Evolutionary conservation across 2,329 filamentous ascomycete species (phyloP).

Genomic region (Penicillium corylophilum): DNA sequence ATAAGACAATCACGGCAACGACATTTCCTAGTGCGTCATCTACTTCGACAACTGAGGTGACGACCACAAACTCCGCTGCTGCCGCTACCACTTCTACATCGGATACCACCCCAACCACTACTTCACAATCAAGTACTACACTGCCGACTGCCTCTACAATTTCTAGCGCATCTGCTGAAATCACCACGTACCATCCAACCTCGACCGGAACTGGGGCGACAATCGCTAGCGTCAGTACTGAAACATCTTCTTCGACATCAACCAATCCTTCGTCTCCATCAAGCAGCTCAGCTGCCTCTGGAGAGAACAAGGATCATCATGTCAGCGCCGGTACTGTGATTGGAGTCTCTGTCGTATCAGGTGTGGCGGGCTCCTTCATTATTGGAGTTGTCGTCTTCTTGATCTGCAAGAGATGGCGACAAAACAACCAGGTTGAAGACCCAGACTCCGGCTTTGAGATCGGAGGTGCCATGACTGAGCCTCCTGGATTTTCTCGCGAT

Average conservation of each 20-base stretch:
- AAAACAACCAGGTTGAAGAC: conserved; percentile 18
- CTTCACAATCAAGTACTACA: conserved; percentile 2
- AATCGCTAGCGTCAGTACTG: conserved; percentile 6
- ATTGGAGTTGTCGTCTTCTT: conserved; percentile 34
- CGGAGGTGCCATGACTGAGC: conserved; percentile 40
- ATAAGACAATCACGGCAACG: conserved; percentile 40
- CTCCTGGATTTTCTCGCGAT: conserved; percentile 31
- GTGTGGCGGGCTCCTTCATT: conserved; percentile 36
- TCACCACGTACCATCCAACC: conserved; percentile 18
- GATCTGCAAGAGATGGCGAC: conserved; percentile 30
- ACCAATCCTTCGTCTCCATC: conserved; percentile 6
- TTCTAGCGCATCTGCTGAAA: conserved; percentile 15
- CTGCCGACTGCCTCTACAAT: conserved; percentile 11
- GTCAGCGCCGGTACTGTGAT: conserved; percentile 34
- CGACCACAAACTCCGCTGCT: conserved; percentile 1
- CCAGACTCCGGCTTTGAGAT: conserved; percentile 38
- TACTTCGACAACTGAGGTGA: conserved; percentile 1
- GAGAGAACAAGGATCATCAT: conserved; percentile 3
- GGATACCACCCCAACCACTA: conserved; percentile 4
- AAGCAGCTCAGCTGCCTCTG: neutral
- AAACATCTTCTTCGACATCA: neutral
- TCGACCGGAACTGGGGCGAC: conserved; percentile 12
- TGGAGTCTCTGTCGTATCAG: conserved; percentile 38
- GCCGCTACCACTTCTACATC: neutral
- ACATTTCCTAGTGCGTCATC: conserved; percentile 20